These are phyloP conservation scores for Lunasporangiospora selenospora DNA, from an alignment of 192 early-diverging fungal genomes.

Conservation along the genomic window DNA sequence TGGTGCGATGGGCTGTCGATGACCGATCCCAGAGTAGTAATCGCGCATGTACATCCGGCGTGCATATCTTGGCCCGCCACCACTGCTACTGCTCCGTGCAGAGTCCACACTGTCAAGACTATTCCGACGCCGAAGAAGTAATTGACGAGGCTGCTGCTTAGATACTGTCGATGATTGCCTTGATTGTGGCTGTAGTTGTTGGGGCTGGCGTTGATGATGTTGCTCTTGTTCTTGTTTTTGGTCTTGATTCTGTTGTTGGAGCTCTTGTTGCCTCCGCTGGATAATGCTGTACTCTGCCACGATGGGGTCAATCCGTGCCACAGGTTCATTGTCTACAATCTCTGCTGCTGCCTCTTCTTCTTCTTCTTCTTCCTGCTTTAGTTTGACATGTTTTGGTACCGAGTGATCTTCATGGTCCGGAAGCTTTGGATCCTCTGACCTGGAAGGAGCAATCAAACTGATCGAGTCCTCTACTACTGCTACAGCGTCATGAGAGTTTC, in stretches of 20 bases:
- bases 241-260: slow-evolving; percentile 2
- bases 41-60: not conserved
- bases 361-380: too few species aligned
- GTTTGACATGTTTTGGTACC: too few species aligned
- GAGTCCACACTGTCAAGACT: slow-evolving; percentile 39
- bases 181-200: not conserved
- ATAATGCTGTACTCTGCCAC: slow-evolving; percentile 33
- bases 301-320: slow-evolving; percentile 28
- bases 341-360: too few species aligned
- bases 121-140: slow-evolving; percentile 13
- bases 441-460: too few species aligned
- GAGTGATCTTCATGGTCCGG: too few species aligned
- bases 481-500: too few species aligned
- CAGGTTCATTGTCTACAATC: too few species aligned
- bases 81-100: slow-evolving; percentile 12
- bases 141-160: too few species aligned
- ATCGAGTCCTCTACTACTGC: too few species aligned
- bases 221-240: slow-evolving; percentile 10
- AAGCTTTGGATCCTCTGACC: too few species aligned
- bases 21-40: not conserved
- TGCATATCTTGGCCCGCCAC: not conserved
- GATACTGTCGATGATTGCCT: too few species aligned
- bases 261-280: slow-evolving; percentile 10
- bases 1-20: too few species aligned
- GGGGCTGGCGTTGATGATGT: not conserved